Base-by-base conservation (phyloP, 441 rosid species). In the Pelargonium fulgidum region DNA sequence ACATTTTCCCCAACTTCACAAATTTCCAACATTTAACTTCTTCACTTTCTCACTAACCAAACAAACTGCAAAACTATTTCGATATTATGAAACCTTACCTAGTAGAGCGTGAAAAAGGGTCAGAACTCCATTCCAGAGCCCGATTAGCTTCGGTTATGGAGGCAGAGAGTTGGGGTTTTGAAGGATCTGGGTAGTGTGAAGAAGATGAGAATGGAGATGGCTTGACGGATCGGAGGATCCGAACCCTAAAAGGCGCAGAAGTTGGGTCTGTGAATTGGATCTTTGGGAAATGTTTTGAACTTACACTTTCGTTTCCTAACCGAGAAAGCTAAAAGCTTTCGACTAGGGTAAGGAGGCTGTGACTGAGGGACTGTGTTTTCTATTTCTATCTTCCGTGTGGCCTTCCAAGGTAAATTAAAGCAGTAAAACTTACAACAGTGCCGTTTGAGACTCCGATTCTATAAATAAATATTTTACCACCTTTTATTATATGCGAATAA, bases 211-310 rank as follows among this genome's bases (percentile, higher is more conserved):
- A 7, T 3, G 54, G n/a, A 7, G 59, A 54, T 16, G 20, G 29
- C 13, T n/a, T 44, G 52, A 42, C 45, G 48, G 68, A 77, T 68
- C 79, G 62, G 69, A 75, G 79, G 86, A 79, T 81, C 81, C 78
- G 71, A 69, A 73, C 58, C 72, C 71, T 70, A 64, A 20, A 70
- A 56, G 62, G 19, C 62, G 62, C 62, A 56, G 17, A 54, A 8
- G 19, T 56, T 56, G 26, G 62, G 20, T 56, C 19, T 56, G 62
- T 7, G 17, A 56, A 56, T 56, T 22, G 62, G 62, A 56, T 56
- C 62, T 56, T 56, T 56, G 19, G 62, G 19, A 16, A 56, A 56
- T 16, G 20, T 13, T 13, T 17, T 6, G 26, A 56, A 16, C 61
- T 54, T 54, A 4, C 39, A 33, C 39, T 33, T 4, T 3, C 39